Percentiles rank a stretch among this genome's conserved stretches.
These are phyloP conservation scores for Cerrena zonata DNA, from an alignment of 1,284 basidiomycete species.

Conservation along the genomic window DNA sequence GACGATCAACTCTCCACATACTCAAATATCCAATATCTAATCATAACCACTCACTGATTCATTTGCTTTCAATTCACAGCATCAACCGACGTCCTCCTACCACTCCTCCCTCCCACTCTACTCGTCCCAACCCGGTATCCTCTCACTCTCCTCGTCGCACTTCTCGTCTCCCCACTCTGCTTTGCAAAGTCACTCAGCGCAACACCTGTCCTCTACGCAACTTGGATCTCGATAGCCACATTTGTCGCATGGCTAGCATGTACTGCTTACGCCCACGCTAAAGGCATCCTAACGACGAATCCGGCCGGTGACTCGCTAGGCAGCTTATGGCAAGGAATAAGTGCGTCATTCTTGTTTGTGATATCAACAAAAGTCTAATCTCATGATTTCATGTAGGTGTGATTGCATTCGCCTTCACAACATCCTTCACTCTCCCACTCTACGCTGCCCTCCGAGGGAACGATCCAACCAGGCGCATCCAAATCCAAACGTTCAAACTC, in stretches of 20 bases:
- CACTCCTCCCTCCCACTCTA: conserved; percentile 33
- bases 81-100: conserved; percentile 45
- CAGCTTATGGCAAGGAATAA: conserved; percentile 55
- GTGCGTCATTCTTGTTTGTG: no score
- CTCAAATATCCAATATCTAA: no score
- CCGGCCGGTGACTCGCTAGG: conserved; percentile 38
- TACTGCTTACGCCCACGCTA: conserved; percentile 43
- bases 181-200: conserved; percentile 48
- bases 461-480: conserved; percentile 29
- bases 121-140: conserved; percentile 30
- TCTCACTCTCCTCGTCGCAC: conserved; percentile 35
- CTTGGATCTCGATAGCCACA: conserved; percentile 50
- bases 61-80: conserved; percentile 30
- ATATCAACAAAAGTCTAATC: no score
- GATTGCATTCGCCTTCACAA: conserved; percentile 59
- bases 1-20: not conserved
- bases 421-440: conserved; percentile 56
- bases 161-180: conserved; percentile 45
- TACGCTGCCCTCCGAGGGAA: conserved; percentile 53
- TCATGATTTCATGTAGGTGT: conserved; percentile 42
- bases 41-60: not conserved
- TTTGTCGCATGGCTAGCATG: conserved; percentile 57
- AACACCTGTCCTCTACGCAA: conserved; percentile 46
- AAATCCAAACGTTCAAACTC: conserved; percentile 48
- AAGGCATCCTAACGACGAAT: conserved; percentile 35